phyloP scores from a whole-genome alignment of 306 rosid species.

The Potentilla sterilis region DNA sequence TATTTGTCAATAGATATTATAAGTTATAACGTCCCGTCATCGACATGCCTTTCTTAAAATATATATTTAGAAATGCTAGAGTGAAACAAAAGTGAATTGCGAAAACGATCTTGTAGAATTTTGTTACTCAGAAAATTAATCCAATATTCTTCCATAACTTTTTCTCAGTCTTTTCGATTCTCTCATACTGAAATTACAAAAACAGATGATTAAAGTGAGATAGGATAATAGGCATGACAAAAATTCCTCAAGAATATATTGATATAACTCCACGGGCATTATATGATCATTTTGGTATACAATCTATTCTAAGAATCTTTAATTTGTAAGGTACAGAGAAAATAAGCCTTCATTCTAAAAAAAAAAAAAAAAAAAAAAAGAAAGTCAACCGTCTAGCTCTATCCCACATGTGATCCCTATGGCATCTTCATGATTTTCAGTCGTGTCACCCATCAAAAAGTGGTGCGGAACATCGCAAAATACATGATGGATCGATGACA shows the following conservation, averaged over 20 bases:
- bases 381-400: not conserved
- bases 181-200: not conserved
- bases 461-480: not conserved
- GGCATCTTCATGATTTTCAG: conserved; percentile 8
- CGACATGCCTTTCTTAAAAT: not conserved
- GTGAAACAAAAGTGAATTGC: not conserved
- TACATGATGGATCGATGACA: not conserved
- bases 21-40: not conserved
- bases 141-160: not conserved
- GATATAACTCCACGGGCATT: conserved; percentile 3
- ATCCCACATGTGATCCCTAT: conserved; percentile 8
- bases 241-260: conserved; percentile 13
- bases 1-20: not conserved
- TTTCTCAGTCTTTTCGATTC: too few relatives aligned
- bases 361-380: too few relatives aligned
- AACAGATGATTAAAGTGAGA: not conserved
- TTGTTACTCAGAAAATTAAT: not conserved
- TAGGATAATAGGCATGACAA: not conserved
- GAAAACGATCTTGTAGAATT: not conserved
- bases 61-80: not conserved
- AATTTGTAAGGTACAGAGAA: not conserved
- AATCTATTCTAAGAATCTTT: conserved; percentile 1
- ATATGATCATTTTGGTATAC: not conserved
- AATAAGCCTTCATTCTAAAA: too few relatives aligned
- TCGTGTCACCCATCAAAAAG: conserved; percentile 8